Conservation (phyloP, 2,329 filamentous ascomycete species). For the Neonectria ditissima region DNA sequence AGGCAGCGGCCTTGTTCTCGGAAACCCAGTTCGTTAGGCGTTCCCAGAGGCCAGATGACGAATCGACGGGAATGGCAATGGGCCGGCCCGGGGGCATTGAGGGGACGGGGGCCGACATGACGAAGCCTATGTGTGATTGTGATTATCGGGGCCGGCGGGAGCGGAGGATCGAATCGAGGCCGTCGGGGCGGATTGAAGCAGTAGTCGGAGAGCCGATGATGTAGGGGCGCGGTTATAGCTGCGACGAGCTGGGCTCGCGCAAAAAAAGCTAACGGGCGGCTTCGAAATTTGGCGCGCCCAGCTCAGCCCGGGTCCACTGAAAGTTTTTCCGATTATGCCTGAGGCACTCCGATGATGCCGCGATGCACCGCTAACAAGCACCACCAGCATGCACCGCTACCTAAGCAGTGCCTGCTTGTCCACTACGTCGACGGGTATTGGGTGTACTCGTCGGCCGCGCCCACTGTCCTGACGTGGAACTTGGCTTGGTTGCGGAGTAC, state of each 20-base stretch:
- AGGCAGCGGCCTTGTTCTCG: constrained; percentile 95
- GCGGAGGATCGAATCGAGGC: constrained; percentile 42
- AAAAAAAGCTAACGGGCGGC: constrained; percentile 49
- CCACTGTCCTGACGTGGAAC: constrained; percentile 21
- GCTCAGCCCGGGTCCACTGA: constrained; percentile 42
- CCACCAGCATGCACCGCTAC: constrained; percentile 7
- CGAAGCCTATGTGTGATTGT: constrained; percentile 42
- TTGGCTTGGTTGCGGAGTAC: not conserved
- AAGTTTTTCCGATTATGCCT: constrained; percentile 47
- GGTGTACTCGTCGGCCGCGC: not conserved
- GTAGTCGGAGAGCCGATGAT: constrained; percentile 48
- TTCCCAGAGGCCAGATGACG: constrained; percentile 84
- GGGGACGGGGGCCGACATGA: constrained; percentile 61
- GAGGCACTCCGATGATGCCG: constrained; percentile 35
- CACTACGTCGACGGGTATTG: not conserved
- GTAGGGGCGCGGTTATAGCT: constrained; percentile 49
- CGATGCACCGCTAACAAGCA: constrained; percentile 11
- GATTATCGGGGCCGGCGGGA: constrained; percentile 39
- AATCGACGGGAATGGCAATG: constrained; percentile 62
- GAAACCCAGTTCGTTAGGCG: constrained; percentile 91
- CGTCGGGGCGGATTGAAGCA: constrained; percentile 42
- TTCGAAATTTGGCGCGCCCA: constrained; percentile 48
- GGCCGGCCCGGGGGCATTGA: constrained; percentile 61
- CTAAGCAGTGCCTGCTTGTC: not conserved
- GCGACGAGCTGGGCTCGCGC: constrained; percentile 49